Conservation (phyloP, 164 flowering plant genomes). For the Euptelea pleiosperma region DNA sequence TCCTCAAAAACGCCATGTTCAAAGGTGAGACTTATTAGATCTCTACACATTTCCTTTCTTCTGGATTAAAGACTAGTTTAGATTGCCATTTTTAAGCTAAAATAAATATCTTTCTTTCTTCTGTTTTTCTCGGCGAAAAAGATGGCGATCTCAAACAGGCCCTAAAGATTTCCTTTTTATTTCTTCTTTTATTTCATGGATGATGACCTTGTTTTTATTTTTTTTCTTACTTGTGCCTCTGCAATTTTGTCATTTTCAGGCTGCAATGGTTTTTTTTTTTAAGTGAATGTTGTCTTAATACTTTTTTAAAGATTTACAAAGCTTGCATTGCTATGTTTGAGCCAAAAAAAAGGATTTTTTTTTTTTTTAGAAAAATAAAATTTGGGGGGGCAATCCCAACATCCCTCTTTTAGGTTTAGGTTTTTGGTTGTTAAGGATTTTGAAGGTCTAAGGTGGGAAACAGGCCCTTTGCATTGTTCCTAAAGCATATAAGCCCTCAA, state of each 20-base stretch:
- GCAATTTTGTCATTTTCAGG: background rate
- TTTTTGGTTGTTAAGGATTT: too few relatives aligned
- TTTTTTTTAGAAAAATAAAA: too few relatives aligned
- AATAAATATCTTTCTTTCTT: background rate
- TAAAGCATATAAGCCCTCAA: too few relatives aligned
- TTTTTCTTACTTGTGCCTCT: background rate
- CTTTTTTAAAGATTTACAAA: background rate
- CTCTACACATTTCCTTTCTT: conserved; percentile 1
- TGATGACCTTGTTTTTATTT: background rate
- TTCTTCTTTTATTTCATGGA: background rate
- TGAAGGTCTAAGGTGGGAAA: too few relatives aligned
- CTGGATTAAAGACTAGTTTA: too few relatives aligned
- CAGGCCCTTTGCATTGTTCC: too few relatives aligned
- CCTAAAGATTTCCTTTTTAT: background rate
- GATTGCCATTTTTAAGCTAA: too few relatives aligned
- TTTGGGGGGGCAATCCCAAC: too few relatives aligned
- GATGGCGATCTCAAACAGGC: too few relatives aligned
- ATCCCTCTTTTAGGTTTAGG: too few relatives aligned
- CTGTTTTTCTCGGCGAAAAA: background rate
- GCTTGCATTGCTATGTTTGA: too few relatives aligned
- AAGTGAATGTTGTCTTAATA: background rate
- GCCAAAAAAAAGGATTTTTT: too few relatives aligned
- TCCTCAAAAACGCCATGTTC: conserved; percentile 21
- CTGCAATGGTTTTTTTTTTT: background rate
- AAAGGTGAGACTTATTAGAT: conserved; percentile 14